Evolutionary conservation across 2,329 filamentous ascomycete species (phyloP).

Genomic region (Fusarium virguliforme): DNA sequence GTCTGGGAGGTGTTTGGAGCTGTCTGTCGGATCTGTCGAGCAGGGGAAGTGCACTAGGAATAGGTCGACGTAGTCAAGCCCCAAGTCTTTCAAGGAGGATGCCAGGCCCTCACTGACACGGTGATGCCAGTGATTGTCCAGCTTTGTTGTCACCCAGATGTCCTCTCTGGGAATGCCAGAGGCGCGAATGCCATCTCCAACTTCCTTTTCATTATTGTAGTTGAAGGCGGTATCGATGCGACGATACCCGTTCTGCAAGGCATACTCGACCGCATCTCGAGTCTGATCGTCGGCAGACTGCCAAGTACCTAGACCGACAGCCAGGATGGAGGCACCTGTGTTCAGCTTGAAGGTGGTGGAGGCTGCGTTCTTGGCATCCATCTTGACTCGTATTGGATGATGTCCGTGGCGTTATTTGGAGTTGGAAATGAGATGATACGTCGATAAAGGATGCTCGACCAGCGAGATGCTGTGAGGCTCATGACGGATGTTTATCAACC

Average conservation of each 20-base stretch:
- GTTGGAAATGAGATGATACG: constrained; percentile 8
- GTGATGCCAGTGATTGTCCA: constrained; percentile 77
- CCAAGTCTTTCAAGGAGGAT: constrained; percentile 66
- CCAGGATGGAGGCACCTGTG: constrained; percentile 28
- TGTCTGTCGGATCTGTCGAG: constrained; percentile 31
- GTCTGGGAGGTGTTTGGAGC: constrained; percentile 44
- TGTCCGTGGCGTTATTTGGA: background rate
- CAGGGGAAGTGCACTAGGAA: constrained; percentile 60
- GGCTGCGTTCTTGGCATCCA: constrained; percentile 19
- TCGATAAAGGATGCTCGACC: constrained; percentile 3
- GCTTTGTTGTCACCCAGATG: constrained; percentile 77
- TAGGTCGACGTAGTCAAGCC: constrained; percentile 70
- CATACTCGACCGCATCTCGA: constrained; percentile 69
- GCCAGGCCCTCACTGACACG: constrained; percentile 70
- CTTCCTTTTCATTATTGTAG: constrained; percentile 74
- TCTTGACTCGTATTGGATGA: constrained; percentile 2
- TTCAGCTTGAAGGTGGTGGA: constrained; percentile 26
- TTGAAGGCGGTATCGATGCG: constrained; percentile 75
- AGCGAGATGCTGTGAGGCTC: constrained; percentile 1
- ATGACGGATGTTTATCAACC: constrained; percentile 3
- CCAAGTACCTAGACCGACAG: constrained; percentile 35
- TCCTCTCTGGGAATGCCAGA: constrained; percentile 65
- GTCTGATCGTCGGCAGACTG: constrained; percentile 67
- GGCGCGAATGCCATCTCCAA: constrained; percentile 66
- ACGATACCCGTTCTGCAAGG: constrained; percentile 71